phyloP scores from a whole-genome alignment of 805 yeast genomes.

The Jamesozyma gamospora region DNA sequence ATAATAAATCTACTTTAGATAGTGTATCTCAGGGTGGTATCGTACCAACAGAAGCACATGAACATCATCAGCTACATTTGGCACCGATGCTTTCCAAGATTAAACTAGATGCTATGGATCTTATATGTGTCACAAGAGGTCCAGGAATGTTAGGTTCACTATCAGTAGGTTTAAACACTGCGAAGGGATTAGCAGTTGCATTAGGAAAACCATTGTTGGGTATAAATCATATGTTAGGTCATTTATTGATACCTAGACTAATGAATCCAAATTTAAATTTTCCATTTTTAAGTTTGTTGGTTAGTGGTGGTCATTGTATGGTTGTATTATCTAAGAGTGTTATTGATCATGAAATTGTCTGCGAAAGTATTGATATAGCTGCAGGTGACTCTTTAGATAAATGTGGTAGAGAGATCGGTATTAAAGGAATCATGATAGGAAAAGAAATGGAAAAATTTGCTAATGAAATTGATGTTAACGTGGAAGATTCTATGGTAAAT shows the following conservation, averaged over 20 bases:
- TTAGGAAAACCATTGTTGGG: slow-evolving; percentile 74
- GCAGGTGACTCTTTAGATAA: slow-evolving; percentile 91
- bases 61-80: slow-evolving; percentile 58
- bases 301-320: slow-evolving; percentile 93
- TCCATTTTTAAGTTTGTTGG: slow-evolving; percentile 69
- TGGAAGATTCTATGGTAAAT: background rate
- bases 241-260: slow-evolving; percentile 58
- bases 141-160: slow-evolving; percentile 95
- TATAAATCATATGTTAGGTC: slow-evolving; percentile 95
- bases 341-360: slow-evolving; percentile 58
- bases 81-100: slow-evolving; percentile 42
- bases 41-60: slow-evolving; percentile 74
- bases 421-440: slow-evolving; percentile 78
- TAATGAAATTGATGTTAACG: slow-evolving; percentile 37
- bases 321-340: slow-evolving; percentile 57
- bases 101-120: slow-evolving; percentile 38
- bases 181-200: slow-evolving; percentile 75
- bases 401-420: slow-evolving; percentile 77
- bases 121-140: slow-evolving; percentile 86
- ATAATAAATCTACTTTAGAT: slow-evolving; percentile 55
- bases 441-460: slow-evolving; percentile 52
- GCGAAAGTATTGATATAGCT: slow-evolving; percentile 77
- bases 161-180: slow-evolving; percentile 71
- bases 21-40: slow-evolving; percentile 71
- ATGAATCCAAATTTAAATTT: slow-evolving; percentile 33